Evolutionary conservation across 2,329 filamentous ascomycete species (phyloP).

Genomic region (Colletotrichum lini): DNA sequence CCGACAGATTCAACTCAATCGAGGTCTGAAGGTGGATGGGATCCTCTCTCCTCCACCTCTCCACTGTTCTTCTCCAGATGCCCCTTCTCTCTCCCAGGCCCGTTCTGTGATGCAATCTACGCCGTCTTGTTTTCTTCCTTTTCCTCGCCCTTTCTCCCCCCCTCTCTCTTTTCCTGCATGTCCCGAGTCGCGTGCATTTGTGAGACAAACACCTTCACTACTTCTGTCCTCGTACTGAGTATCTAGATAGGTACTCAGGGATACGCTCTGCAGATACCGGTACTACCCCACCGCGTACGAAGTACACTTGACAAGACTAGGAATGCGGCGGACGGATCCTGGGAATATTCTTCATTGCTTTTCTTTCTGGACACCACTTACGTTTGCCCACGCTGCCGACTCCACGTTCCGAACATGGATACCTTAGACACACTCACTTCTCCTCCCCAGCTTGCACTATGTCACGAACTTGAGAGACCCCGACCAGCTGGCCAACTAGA

Average conservation of each 20-base stretch:
- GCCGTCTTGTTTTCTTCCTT: conserved; percentile 6
- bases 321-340: conserved; percentile 7
- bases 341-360: conserved; percentile 33
- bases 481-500: conserved; percentile 1
- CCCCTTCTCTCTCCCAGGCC: not conserved
- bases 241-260: conserved; percentile 3
- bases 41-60: not conserved
- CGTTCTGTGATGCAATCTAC: not conserved
- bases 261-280: conserved; percentile 6
- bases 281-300: not conserved
- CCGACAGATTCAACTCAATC: conserved; percentile 5
- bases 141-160: conserved; percentile 4
- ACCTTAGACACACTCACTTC: conserved; percentile 27
- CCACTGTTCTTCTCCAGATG: conserved; percentile 1
- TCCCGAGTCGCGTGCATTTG: conserved; percentile 24
- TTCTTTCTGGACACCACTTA: conserved; percentile 28
- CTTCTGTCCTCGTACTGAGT: too few species aligned
- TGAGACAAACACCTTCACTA: conserved; percentile 22
- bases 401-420: conserved; percentile 38
- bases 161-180: conserved; percentile 21
- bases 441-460: not conserved
- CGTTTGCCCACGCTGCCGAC: conserved; percentile 27
- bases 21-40: not conserved
- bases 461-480: not conserved
- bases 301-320: not conserved